Evolutionary conservation across 2,329 filamentous ascomycete genomes (phyloP), one percentile per base, ranked within the genome.

Genomic region (Colletotrichum gloeosporioides): DNA sequence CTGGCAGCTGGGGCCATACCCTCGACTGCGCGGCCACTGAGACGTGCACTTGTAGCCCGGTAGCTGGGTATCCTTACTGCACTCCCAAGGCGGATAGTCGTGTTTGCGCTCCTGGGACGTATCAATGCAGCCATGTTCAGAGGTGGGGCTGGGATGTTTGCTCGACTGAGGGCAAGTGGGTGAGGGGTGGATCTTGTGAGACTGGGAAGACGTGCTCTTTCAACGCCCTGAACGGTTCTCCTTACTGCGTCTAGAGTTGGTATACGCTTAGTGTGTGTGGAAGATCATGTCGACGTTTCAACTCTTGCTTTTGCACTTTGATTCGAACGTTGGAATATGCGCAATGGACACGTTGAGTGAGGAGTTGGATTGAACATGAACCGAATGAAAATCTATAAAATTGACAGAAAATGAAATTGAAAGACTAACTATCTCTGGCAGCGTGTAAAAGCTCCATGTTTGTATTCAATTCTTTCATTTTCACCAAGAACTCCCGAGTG

Each of bases 31-130:
- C 4, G 6, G 25, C 36, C 4, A 53, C 34, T 22, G 57, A 77
- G 69, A 74, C 67, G 13, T 77, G 75, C 34, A 63, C 62, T 4
- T 77, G 75, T 36, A 67, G 71, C 5, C 62, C 71, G 34, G 68
- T 69, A 13, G 12, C 34, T n/a, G 75, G 75, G 8, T 69, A 75
- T 8, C 71, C 71, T 25, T 72, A 75, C 55, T 75, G 75, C 34
- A 70, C 62, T 12, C 53, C 62, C 32, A 68, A 68, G n/a, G 15
- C 16, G 0, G 63, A 73, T 6, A 18, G 44, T 10, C 18, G 44
- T 18, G 63, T 73, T 4, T 73, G 63, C 25, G 27, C 61, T 10
- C 63, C 70, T 18, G 70, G 63, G 25, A 62, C 70, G 3, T 68
- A 73, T 44, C 70, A 73, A 25, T 68, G 70, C 34, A 25, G 44